Conservation (phyloP, 1,284 basidiomycete genomes). For the Fomitopsis pinicola region DNA sequence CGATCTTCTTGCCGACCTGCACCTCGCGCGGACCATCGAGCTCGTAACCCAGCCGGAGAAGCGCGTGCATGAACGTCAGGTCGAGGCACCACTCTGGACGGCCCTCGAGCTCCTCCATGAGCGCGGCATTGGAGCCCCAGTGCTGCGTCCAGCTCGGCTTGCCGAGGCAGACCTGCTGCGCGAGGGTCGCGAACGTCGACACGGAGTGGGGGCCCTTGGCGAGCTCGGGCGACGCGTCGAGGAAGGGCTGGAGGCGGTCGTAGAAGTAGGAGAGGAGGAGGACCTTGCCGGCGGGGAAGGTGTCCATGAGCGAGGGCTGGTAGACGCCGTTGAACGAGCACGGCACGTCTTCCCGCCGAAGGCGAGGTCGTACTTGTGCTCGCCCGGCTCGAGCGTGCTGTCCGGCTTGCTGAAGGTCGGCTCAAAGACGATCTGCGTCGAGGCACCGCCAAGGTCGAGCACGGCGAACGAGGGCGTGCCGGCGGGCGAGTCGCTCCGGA, state of each 20-base stretch:
- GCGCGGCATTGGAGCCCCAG: slow-evolving; percentile 47
- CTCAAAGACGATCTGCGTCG: slow-evolving; percentile 98
- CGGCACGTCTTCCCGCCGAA: slow-evolving; percentile 77
- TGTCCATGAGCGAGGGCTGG: slow-evolving; percentile 90
- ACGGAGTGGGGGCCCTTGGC: slow-evolving; percentile 44
- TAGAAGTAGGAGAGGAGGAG: slow-evolving; percentile 96
- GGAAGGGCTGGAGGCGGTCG: slow-evolving; percentile 85
- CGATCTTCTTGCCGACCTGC: slow-evolving; percentile 84
- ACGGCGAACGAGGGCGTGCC: slow-evolving; percentile 78
- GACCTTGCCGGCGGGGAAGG: slow-evolving; percentile 78
- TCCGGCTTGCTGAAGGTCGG: slow-evolving; percentile 59
- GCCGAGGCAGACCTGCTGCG: slow-evolving; percentile 71
- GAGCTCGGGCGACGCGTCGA: slow-evolving; percentile 37
- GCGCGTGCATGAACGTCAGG: slow-evolving; percentile 90
- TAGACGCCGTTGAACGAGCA: slow-evolving; percentile 98
- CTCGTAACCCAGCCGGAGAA: slow-evolving; percentile 84
- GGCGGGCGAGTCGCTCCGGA: slow-evolving; percentile 51
- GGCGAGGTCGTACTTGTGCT: slow-evolving; percentile 88
- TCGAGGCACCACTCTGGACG: slow-evolving; percentile 95
- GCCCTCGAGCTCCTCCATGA: slow-evolving; percentile 75
- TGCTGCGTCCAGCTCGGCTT: slow-evolving; percentile 52
- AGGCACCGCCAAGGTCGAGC: slow-evolving; percentile 94
- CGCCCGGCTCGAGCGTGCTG: slow-evolving; percentile 70
- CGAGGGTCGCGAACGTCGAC: slow-evolving; percentile 60
- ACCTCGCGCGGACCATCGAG: slow-evolving; percentile 66